A percentile compares a stretch with the other conserved stretches of the same genome.
These are phyloP conservation scores for Ceratocystis alfenasii DNA, from an alignment of 2,329 filamentous ascomycete species.

Conservation along the genomic window DNA sequence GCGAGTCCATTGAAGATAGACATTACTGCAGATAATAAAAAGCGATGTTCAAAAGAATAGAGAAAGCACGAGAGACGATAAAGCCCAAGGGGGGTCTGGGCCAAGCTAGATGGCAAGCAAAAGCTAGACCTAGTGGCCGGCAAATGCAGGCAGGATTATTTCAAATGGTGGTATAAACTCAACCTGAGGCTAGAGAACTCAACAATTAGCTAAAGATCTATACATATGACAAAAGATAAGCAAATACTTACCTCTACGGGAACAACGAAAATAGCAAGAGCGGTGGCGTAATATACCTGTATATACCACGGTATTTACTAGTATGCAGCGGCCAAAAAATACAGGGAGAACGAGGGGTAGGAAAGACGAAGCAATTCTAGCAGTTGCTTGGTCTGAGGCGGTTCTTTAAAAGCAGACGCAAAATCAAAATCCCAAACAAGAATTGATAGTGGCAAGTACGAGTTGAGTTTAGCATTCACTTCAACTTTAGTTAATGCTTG, in stretches of 20 bases:
- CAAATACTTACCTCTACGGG: background rate
- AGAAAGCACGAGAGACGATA: background rate
- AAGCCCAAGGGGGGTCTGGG: background rate
- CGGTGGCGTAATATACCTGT: too few relatives aligned
- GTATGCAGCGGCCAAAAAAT: background rate
- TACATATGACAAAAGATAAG: background rate
- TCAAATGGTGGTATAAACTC: background rate
- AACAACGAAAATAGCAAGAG: background rate
- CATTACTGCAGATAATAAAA: background rate
- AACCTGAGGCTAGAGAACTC: background rate
- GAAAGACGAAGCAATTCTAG: too few relatives aligned
- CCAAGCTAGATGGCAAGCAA: background rate
- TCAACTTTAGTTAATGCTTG: too few relatives aligned
- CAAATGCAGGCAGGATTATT: background rate
- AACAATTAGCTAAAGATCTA: background rate
- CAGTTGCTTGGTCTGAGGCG: too few relatives aligned
- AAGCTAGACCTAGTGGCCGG: background rate
- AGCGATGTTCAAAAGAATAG: background rate
- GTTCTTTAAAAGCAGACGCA: too few relatives aligned
- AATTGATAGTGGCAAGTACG: too few relatives aligned
- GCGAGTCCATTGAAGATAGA: slow-evolving; percentile 23
- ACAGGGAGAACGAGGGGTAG: background rate
- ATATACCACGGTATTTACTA: too few relatives aligned
- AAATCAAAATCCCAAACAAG: too few relatives aligned
- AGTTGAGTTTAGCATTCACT: too few relatives aligned